Percentiles rank a stretch among this genome's conserved stretches.
phyloP scores from a whole-genome alignment of 352 stramenopile genomes.

The Phytophthora hibernalis region DNA sequence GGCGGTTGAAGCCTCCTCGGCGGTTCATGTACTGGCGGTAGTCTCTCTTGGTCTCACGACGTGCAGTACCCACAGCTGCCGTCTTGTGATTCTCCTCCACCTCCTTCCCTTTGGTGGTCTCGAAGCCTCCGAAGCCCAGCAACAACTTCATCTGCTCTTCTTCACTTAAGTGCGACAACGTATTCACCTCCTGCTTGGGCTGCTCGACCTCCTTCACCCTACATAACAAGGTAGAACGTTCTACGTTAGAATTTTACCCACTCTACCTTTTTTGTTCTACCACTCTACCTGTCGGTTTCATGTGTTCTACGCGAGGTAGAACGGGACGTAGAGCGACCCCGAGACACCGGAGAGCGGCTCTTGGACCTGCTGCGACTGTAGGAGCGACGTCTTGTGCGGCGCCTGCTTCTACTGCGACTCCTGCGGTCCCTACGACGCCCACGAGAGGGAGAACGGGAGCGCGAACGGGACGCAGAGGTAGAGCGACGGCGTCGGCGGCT shows the following conservation, averaged over 20 bases:
- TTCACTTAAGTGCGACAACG: slow-evolving; percentile 46
- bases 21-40: slow-evolving; percentile 99
- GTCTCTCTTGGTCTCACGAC: slow-evolving; percentile 93
- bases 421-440: slow-evolving; percentile 37
- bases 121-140: slow-evolving; percentile 75
- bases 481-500: slow-evolving; percentile 35
- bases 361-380: slow-evolving; percentile 37
- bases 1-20: slow-evolving; percentile 95
- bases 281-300: slow-evolving; percentile 3
- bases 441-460: slow-evolving; percentile 42
- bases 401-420: slow-evolving; percentile 41
- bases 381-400: slow-evolving; percentile 25
- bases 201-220: slow-evolving; percentile 2
- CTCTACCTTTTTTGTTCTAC: background rate
- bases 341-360: slow-evolving; percentile 15
- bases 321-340: slow-evolving; percentile 18
- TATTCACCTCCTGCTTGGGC: slow-evolving; percentile 52
- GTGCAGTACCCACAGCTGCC: slow-evolving; percentile 79
- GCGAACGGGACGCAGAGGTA: slow-evolving; percentile 40
- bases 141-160: slow-evolving; percentile 53
- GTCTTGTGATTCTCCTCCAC: slow-evolving; percentile 93
- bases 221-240: slow-evolving; percentile 1
- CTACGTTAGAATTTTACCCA: background rate
- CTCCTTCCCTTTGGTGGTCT: slow-evolving; percentile 92
- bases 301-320: slow-evolving; percentile 4